Percentiles rank a stretch among this genome's conserved stretches.
These are phyloP conservation scores for Debaryomyces tyrocola DNA, from an alignment of 805 yeast species.

Conservation along the genomic window DNA sequence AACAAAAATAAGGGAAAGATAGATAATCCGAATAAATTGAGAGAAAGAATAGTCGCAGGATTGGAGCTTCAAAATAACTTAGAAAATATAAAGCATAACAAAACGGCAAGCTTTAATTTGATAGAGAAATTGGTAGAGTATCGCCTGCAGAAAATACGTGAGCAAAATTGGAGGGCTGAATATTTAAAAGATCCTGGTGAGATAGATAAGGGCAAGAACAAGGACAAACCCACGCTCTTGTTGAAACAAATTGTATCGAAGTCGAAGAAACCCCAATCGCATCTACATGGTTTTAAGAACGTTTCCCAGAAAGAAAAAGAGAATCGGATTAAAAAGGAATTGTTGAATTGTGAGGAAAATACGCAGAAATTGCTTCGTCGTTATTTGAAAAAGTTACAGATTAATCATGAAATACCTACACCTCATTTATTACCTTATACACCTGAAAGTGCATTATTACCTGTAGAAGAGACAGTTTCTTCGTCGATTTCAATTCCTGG, in stretches of 20 bases:
- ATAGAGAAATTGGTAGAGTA: constrained; percentile 13
- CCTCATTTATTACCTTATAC: constrained; percentile 34
- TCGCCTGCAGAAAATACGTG: constrained; percentile 9
- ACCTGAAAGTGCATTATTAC: constrained; percentile 5
- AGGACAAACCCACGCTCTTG: constrained; percentile 10
- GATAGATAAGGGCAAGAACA: constrained; percentile 1
- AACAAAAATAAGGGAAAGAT: not conserved
- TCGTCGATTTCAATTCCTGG: constrained; percentile 18
- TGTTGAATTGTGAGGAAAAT: not conserved
- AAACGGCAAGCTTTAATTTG: constrained; percentile 5
- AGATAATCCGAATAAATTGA: not conserved
- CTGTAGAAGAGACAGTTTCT: constrained; percentile 10
- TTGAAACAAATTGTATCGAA: constrained; percentile 3
- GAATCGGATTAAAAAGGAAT: constrained; percentile 1
- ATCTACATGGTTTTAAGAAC: not conserved
- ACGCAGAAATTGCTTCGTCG: constrained; percentile 21
- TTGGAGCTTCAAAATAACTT: constrained; percentile 10
- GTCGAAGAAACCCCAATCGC: constrained; percentile 8
- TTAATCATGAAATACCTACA: constrained; percentile 24
- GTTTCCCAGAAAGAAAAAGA: not conserved
- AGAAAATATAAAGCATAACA: not conserved
- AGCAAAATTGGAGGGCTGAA: constrained; percentile 19
- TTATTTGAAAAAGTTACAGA: constrained; percentile 29
- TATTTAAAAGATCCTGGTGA: constrained; percentile 1
- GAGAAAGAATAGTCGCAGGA: constrained; percentile 12